These are phyloP conservation scores for Myxozyma monticola DNA, from an alignment of 805 yeast species.

Conservation along the genomic window DNA sequence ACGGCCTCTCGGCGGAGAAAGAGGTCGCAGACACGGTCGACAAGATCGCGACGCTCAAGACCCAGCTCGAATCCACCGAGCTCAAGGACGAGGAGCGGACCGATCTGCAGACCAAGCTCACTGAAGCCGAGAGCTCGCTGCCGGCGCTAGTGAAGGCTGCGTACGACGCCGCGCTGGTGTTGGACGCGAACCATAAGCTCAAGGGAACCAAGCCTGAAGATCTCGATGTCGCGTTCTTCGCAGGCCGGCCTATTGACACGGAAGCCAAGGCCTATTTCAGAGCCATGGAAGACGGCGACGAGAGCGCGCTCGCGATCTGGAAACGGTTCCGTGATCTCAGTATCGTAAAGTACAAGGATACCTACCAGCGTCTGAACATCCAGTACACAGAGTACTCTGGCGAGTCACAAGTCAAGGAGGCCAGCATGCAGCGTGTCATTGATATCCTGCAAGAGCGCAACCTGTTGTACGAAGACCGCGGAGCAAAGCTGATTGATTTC, in stretches of 20 bases:
- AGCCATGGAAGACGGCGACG: constrained; percentile 92
- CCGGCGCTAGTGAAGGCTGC: constrained; percentile 25
- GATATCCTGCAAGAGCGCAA: constrained; percentile 63
- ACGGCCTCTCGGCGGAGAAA: constrained; percentile 66
- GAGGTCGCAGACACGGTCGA: constrained; percentile 51
- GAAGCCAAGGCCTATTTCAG: constrained; percentile 85
- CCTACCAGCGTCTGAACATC: constrained; percentile 91
- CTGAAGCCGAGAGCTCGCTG: constrained; percentile 6
- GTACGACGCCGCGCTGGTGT: constrained; percentile 13
- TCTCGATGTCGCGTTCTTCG: constrained; percentile 17
- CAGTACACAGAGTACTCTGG: constrained; percentile 88
- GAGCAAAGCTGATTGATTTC: constrained; percentile 86
- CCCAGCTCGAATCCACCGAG: constrained; percentile 10
- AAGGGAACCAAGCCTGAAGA: not conserved
- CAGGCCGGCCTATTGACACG: constrained; percentile 57
- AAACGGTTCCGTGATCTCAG: constrained; percentile 84
- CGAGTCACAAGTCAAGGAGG: constrained; percentile 87
- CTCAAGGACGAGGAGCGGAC: constrained; percentile 37
- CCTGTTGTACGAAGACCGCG: constrained; percentile 80
- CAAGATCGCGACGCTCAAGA: constrained; percentile 46
- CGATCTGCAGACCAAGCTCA: constrained; percentile 6
- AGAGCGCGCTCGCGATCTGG: constrained; percentile 76
- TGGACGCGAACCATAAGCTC: constrained; percentile 16
- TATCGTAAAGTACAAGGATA: constrained; percentile 78
- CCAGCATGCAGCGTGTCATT: constrained; percentile 65